Conservation (phyloP, 2,329 filamentous ascomycete genomes). For the Ceratocystis cubensis region DNA sequence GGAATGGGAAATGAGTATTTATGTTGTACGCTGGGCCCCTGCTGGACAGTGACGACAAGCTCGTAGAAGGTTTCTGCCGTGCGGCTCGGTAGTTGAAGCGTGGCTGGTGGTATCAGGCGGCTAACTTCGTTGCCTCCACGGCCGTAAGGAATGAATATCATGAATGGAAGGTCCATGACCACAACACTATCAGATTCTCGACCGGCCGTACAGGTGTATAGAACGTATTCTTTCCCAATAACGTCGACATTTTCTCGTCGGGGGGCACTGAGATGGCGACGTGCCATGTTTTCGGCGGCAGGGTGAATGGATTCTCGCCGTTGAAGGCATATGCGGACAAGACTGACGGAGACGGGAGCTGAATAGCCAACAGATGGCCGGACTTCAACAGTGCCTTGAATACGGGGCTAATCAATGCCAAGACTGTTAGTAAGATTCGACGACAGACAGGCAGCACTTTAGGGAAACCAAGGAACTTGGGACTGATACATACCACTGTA, state of each 20-base stretch:
- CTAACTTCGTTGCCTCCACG: constrained; percentile 77
- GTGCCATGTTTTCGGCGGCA: constrained; percentile 83
- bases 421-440: background rate
- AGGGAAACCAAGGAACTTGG: constrained; percentile 11
- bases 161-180: constrained; percentile 93
- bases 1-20: constrained; percentile 88
- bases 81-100: constrained; percentile 75
- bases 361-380: constrained; percentile 74
- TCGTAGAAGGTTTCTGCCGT: constrained; percentile 98
- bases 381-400: constrained; percentile 96
- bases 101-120: constrained; percentile 80
- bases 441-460: constrained; percentile 7
- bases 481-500: constrained; percentile 58
- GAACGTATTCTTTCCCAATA: constrained; percentile 86
- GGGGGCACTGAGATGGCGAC: constrained; percentile 80
- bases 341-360: constrained; percentile 77
- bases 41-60: constrained; percentile 88
- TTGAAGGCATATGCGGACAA: constrained; percentile 88
- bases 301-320: constrained; percentile 94
- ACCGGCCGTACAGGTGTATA: constrained; percentile 76
- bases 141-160: constrained; percentile 93
- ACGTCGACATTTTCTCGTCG: constrained; percentile 83
- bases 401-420: constrained; percentile 55
- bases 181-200: constrained; percentile 80
- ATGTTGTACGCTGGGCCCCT: constrained; percentile 73